These are phyloP conservation scores for Aspergillus wentii DNA, from an alignment of 495 filamentous ascomycete species.

Conservation along the genomic window DNA sequence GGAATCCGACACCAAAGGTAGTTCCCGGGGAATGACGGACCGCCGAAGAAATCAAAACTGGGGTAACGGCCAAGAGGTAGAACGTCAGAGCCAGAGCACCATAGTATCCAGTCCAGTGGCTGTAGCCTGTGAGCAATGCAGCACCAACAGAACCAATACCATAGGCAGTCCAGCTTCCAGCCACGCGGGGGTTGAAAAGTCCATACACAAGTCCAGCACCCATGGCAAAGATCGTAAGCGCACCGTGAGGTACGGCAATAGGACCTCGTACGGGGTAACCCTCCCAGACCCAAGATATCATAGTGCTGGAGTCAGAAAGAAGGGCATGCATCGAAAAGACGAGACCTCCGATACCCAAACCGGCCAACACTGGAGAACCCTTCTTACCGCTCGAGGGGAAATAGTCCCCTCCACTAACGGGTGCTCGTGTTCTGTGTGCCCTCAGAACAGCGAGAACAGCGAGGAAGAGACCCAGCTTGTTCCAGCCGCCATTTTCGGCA, in stretches of 20 bases:
- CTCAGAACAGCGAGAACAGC: constrained; percentile 69
- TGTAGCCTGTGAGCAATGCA: constrained; percentile 70
- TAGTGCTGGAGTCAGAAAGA: constrained; percentile 95
- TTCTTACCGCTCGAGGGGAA: constrained; percentile 43
- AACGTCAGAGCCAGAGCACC: constrained; percentile 71
- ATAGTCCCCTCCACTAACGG: constrained; percentile 48
- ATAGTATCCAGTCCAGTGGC: constrained; percentile 86
- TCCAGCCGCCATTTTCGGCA: constrained; percentile 84
- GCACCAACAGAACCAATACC: constrained; percentile 75
- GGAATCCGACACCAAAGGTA: constrained; percentile 82
- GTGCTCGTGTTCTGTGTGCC: constrained; percentile 58
- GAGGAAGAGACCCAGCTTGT: constrained; percentile 73
- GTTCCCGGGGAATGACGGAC: constrained; percentile 67
- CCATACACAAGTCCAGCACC: constrained; percentile 74
- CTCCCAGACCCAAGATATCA: constrained; percentile 99
- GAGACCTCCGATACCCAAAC: constrained; percentile 73
- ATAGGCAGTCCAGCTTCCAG: constrained; percentile 75
- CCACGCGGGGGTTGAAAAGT: constrained; percentile 63
- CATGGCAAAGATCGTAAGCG: constrained; percentile 81
- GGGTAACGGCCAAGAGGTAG: constrained; percentile 78
- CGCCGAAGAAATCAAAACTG: constrained; percentile 70
- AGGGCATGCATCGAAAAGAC: constrained; percentile 92
- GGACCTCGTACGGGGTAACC: constrained; percentile 91
- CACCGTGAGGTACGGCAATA: constrained; percentile 82
- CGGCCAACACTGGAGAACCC: constrained; percentile 69